These are phyloP conservation scores for Castanea crenata DNA, from an alignment of 306 rosid species.

Conservation along the genomic window DNA sequence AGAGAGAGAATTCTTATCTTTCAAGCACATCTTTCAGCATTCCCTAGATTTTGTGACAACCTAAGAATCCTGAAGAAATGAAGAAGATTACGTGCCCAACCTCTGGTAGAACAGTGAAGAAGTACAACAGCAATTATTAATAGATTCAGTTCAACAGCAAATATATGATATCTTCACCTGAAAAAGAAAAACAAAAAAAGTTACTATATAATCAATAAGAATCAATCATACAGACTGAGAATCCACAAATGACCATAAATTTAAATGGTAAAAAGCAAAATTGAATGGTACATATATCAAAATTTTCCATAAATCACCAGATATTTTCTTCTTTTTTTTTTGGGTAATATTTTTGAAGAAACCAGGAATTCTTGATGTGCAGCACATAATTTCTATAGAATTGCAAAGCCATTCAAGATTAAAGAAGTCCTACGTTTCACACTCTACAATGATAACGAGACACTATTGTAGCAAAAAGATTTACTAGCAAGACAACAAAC, in stretches of 20 bases:
- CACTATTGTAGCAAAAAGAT: neutral
- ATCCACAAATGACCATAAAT: neutral
- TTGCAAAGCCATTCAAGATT: neutral
- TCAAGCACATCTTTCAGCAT: conserved; percentile 96
- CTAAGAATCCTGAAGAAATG: conserved; percentile 25
- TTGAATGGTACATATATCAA: too few relatives aligned
- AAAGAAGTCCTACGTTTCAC: neutral
- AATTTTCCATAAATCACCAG: too few relatives aligned
- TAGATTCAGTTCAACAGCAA: conserved; percentile 20
- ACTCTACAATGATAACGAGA: neutral
- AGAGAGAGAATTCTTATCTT: conserved; percentile 44
- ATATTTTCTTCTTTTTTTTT: too few relatives aligned
- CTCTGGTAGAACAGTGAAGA: conserved; percentile 1
- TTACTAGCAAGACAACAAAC: neutral
- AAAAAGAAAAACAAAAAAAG: conserved; percentile 1
- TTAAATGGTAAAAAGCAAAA: neutral
- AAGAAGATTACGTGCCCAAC: neutral
- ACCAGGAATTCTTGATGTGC: too few relatives aligned
- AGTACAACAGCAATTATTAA: conserved; percentile 22
- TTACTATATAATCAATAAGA: conserved; percentile 8
- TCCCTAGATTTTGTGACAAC: conserved; percentile 54
- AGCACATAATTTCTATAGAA: too few relatives aligned
- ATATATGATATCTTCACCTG: conserved; percentile 32
- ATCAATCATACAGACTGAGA: conserved; percentile 5
- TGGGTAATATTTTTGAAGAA: too few relatives aligned